Evolutionary conservation across 1,139 yeast species (phyloP).

Genomic region (Pichia inconspicua): DNA sequence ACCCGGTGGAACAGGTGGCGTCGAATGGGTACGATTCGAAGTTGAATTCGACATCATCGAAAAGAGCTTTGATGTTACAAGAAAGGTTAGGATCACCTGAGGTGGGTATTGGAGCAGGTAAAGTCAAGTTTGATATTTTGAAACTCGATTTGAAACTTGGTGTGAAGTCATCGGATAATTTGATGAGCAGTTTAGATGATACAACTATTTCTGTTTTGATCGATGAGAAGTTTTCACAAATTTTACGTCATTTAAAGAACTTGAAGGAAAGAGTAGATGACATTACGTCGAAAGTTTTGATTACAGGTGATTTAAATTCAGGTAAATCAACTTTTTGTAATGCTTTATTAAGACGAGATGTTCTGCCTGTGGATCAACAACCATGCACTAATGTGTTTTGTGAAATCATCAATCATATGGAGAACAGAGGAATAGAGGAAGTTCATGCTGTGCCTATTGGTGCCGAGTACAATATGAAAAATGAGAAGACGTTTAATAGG

Average conservation of each 20-base stretch:
- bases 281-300: slow-evolving; percentile 85
- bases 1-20: slow-evolving; percentile 40
- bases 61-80: slow-evolving; percentile 44
- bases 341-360: slow-evolving; percentile 67
- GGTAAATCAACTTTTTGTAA: slow-evolving; percentile 97
- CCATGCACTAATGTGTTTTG: slow-evolving; percentile 97
- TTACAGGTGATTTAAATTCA: slow-evolving; percentile 94
- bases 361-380: slow-evolving; percentile 93
- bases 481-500: slow-evolving; percentile 58
- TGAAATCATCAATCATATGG: slow-evolving; percentile 81
- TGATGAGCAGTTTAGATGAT: slow-evolving; percentile 49
- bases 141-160: slow-evolving; percentile 59
- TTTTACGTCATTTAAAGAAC: slow-evolving; percentile 61
- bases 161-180: slow-evolving; percentile 38
- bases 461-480: slow-evolving; percentile 46
- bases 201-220: slow-evolving; percentile 56
- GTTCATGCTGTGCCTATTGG: slow-evolving; percentile 87
- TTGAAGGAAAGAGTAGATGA: slow-evolving; percentile 82
- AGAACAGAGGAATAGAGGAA: slow-evolving; percentile 70
- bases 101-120: not conserved
- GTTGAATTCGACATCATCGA: slow-evolving; percentile 41
- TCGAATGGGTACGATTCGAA: slow-evolving; percentile 29
- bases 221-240: slow-evolving; percentile 54
- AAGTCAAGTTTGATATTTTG: slow-evolving; percentile 44
- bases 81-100: slow-evolving; percentile 16